These are phyloP conservation scores for Colletotrichum sp. DNA, from an alignment of 2,329 filamentous ascomycete species.

Conservation along the genomic window DNA sequence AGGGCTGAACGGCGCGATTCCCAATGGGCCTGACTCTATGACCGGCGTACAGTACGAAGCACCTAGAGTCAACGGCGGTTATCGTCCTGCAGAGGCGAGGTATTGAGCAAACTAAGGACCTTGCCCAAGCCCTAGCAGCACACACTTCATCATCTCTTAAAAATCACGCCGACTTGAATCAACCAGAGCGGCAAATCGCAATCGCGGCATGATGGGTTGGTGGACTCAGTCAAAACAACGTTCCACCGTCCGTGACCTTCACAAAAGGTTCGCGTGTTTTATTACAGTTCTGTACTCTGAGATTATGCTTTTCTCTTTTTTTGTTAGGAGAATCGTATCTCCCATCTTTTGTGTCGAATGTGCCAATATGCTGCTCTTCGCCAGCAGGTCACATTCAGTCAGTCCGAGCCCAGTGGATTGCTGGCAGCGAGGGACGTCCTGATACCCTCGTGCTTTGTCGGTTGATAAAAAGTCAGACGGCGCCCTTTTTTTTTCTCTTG, in stretches of 20 bases:
- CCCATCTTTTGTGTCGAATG: neutral
- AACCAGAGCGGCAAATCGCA: neutral
- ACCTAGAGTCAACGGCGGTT: slow-evolving; percentile 49
- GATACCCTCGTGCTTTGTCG: slow-evolving; percentile 14
- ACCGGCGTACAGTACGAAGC: slow-evolving; percentile 69
- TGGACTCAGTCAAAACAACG: neutral
- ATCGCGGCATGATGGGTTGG: neutral
- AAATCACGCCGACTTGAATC: neutral
- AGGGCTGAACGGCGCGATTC: slow-evolving; percentile 49
- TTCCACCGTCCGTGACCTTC: neutral
- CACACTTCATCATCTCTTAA: neutral
- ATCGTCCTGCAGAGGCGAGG: slow-evolving; percentile 40
- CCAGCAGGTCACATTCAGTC: neutral
- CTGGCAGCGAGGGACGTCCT: slow-evolving; percentile 1
- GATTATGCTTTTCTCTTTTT: neutral
- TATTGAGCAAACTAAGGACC: slow-evolving; percentile 27
- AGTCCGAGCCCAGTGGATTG: neutral
- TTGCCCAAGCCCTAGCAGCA: neutral
- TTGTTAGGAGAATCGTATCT: neutral
- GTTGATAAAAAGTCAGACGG: slow-evolving; percentile 9
- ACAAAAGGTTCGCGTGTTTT: slow-evolving; percentile 7
- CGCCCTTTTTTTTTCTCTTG: neutral
- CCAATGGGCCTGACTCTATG: slow-evolving; percentile 63
- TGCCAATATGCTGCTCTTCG: neutral
- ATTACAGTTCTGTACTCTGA: slow-evolving; percentile 8